Conservation (phyloP, 495 filamentous ascomycete genomes). For the Penicillium robsamsonii region DNA sequence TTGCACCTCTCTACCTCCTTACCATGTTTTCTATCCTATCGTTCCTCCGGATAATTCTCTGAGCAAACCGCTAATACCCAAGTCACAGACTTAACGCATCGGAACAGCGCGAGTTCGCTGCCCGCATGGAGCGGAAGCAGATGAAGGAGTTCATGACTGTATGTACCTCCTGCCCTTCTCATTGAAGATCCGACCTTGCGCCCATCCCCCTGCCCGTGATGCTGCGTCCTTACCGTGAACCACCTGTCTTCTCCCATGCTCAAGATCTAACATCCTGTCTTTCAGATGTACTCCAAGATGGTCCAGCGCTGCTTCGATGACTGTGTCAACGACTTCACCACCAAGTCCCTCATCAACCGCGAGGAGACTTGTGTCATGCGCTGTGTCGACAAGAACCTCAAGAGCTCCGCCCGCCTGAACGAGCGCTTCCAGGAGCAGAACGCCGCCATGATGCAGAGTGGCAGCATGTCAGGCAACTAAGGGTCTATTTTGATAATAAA, state of each 20-base stretch:
- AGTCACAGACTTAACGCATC: constrained; percentile 60
- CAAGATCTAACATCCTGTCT: constrained; percentile 3
- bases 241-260: background rate
- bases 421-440: constrained; percentile 95
- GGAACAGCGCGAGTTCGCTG: constrained; percentile 88
- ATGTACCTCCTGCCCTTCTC: constrained; percentile 29
- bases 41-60: background rate
- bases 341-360: constrained; percentile 80
- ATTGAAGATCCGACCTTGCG: background rate
- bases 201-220: background rate
- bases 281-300: constrained; percentile 92
- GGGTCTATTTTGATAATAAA: background rate
- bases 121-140: constrained; percentile 92
- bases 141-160: constrained; percentile 98
- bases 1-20: background rate
- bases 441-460: constrained; percentile 76
- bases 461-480: constrained; percentile 48
- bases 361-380: constrained; percentile 89
- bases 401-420: constrained; percentile 78
- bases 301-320: constrained; percentile 94
- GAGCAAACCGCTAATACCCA: constrained; percentile 1
- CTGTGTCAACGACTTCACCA: constrained; percentile 98
- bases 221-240: background rate
- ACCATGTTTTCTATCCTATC: background rate
- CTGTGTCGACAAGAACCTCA: constrained; percentile 94